Evolutionary conservation across 495 filamentous ascomycete species (phyloP), one percentile per base, ranked within the genome.

Genomic region (Penicillium fimorum): DNA sequence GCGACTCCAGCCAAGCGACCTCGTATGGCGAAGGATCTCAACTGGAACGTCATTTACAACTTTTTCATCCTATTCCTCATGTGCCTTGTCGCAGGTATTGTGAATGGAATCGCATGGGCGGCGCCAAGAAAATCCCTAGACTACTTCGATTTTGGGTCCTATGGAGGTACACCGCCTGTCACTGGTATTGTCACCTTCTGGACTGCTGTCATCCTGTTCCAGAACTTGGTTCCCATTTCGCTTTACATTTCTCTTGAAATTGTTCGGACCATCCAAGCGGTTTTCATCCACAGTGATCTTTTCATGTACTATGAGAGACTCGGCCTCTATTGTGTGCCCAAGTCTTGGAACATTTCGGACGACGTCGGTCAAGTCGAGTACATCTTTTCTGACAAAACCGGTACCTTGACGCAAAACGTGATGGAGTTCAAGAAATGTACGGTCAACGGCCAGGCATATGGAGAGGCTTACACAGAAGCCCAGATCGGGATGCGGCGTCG

Each of bases 341-440:
- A 97, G 62, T 91, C 94, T 2, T 99, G 95, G 95, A 99, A 97
- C 70, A 97, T 99, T 55, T 96, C 92, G 2, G 95, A 99, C 64
- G 95, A 99, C 62, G 80, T 99, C 32, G 95, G 95, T 10, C 95
- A 99, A 74, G 97, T 99, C 56, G 95, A 99, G 70, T 99, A 97
- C 73, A 96, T 99, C 59, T 99, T 99, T 76, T 97, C 95, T 1
- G 95, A 99, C 76, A 99, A 99, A 73, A 99, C 95, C 2, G 95
- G 95, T 35, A 99, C 95, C 5, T 75, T 99, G 61, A 99, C 95
- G 6, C 95, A 99, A 65, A 99, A 99, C 67, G 91, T 97, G 48
- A 99, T 99, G 95, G 95, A 99, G 73, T 99, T 97, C 83, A 97
- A 97, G 71, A 99, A 99, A 67, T 88, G 85, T 56, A 95, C 90